These are phyloP conservation scores for Crithidia bombi DNA, from an alignment of 208 protist genomes.

Conservation along the genomic window DNA sequence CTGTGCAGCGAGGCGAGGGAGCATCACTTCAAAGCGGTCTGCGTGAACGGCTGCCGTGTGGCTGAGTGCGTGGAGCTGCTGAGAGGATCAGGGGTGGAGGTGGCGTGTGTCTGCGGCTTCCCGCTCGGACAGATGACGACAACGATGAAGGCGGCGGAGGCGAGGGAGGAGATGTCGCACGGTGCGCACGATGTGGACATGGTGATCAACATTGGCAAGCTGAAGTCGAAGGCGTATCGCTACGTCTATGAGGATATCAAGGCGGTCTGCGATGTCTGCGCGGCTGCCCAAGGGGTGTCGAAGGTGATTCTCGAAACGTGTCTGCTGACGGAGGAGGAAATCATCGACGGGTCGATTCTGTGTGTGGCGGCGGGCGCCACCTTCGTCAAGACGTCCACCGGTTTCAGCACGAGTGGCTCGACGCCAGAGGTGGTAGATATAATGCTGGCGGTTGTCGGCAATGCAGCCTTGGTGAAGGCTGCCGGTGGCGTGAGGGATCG, in stretches of 20 bases:
- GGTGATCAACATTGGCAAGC: conserved; percentile 92
- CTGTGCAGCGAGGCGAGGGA: conserved; percentile 90
- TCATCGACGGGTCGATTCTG: conserved; percentile 91
- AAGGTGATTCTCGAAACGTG: conserved; percentile 96
- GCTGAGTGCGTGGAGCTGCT: conserved; percentile 49
- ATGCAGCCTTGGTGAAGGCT: conserved; percentile 84
- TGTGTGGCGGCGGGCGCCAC: conserved; percentile 79
- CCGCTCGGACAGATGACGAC: conserved; percentile 90
- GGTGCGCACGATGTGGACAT: conserved; percentile 96
- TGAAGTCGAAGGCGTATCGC: conserved; percentile 88
- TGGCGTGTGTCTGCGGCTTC: conserved; percentile 89
- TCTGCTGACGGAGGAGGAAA: conserved; percentile 85
- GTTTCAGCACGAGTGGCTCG: conserved; percentile 91
- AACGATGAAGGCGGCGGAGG: conserved; percentile 87
- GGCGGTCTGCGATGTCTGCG: conserved; percentile 59
- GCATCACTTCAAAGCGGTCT: conserved; percentile 91
- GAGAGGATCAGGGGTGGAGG: conserved; percentile 47
- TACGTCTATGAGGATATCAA: conserved; percentile 90
- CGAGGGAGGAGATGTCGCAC: conserved; percentile 51
- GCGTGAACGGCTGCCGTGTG: conserved; percentile 92
- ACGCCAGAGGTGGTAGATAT: conserved; percentile 87
- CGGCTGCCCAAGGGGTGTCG: conserved; percentile 31
- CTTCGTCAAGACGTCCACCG: conserved; percentile 97
- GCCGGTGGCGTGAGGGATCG: conserved; percentile 91
- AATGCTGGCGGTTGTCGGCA: conserved; percentile 92